Conservation (phyloP, 2,329 filamentous ascomycete species). For the Monosporascus sp. region DNA sequence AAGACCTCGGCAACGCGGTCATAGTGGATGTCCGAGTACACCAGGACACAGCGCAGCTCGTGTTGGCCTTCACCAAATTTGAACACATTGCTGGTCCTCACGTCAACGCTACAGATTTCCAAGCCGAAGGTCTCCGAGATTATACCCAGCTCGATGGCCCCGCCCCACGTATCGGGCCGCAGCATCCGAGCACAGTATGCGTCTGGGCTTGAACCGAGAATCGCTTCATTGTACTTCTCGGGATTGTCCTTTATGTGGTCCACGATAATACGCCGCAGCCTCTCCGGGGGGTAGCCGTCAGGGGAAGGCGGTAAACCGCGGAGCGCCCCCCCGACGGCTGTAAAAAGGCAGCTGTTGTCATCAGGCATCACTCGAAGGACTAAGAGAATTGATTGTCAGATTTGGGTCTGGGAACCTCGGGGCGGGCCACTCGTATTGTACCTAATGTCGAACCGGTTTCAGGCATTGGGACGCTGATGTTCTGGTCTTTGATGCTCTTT, state of each 20-base stretch:
- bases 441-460: constrained; percentile 46
- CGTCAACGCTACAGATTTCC: constrained; percentile 81
- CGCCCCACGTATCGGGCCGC: constrained; percentile 79
- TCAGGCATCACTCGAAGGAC: constrained; percentile 93
- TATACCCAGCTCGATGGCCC: constrained; percentile 83
- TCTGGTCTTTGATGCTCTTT: constrained; percentile 31
- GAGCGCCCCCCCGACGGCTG: constrained; percentile 78
- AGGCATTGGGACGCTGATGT: constrained; percentile 44
- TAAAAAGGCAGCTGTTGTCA: constrained; percentile 92
- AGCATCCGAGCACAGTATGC: constrained; percentile 81
- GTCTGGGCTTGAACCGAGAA: constrained; percentile 67
- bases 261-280: constrained; percentile 73
- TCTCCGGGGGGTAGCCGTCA: constrained; percentile 12
- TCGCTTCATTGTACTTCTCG: constrained; percentile 66
- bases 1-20: constrained; percentile 78
- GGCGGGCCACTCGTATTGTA: constrained; percentile 19
- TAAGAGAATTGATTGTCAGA: constrained; percentile 19
- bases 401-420: neutral
- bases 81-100: constrained; percentile 44
- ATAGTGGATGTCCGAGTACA: constrained; percentile 93
- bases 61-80: constrained; percentile 71
- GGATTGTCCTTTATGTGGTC: constrained; percentile 71
- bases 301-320: constrained; percentile 46
- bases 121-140: constrained; percentile 79
- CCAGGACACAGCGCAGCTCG: constrained; percentile 64